phyloP scores from a whole-genome alignment of 768 basidiomycete genomes.

The Crepidotus variabilis region DNA sequence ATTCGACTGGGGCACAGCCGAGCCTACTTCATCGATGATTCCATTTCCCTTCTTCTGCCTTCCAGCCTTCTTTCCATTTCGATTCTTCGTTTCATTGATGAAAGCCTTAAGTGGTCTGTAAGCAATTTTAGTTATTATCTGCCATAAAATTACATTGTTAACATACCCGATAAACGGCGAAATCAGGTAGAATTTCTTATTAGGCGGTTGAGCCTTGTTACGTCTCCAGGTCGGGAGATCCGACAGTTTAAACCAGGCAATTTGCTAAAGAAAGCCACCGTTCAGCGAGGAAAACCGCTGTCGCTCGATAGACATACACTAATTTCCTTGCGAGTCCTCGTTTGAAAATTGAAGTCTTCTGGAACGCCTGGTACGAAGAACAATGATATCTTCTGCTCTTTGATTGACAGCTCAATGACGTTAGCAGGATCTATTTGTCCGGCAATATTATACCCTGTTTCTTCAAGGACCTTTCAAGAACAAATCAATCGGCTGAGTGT shows the following conservation, averaged over 20 bases:
- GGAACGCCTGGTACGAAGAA: constrained; percentile 87
- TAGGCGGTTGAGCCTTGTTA: constrained; percentile 46
- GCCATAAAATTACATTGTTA: not conserved
- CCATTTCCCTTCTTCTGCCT: constrained; percentile 14
- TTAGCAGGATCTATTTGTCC: constrained; percentile 62
- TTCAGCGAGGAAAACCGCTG: too few relatives aligned
- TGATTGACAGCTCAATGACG: constrained; percentile 82
- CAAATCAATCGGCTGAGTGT: constrained; percentile 10
- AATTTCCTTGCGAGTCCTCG: constrained; percentile 96
- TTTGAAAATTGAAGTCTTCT: constrained; percentile 86
- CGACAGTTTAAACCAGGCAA: constrained; percentile 89
- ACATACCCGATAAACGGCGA: constrained; percentile 87
- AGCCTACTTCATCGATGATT: not conserved
- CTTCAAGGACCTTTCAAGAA: constrained; percentile 80
- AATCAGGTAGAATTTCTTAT: constrained; percentile 90
- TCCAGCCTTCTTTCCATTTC: constrained; percentile 27
- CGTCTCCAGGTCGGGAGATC: constrained; percentile 94
- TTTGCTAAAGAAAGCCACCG: constrained; percentile 55
- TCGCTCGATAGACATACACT: constrained; percentile 55
- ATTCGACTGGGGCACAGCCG: not conserved
- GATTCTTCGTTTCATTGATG: constrained; percentile 61
- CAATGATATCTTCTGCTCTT: constrained; percentile 86
- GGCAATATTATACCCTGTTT: constrained; percentile 90
- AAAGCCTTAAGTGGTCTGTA: constrained; percentile 61
- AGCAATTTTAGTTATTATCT: constrained; percentile 7